Evolutionary conservation across 2,329 filamentous ascomycete species (phyloP).

Genomic region (Eurotiales sp.): DNA sequence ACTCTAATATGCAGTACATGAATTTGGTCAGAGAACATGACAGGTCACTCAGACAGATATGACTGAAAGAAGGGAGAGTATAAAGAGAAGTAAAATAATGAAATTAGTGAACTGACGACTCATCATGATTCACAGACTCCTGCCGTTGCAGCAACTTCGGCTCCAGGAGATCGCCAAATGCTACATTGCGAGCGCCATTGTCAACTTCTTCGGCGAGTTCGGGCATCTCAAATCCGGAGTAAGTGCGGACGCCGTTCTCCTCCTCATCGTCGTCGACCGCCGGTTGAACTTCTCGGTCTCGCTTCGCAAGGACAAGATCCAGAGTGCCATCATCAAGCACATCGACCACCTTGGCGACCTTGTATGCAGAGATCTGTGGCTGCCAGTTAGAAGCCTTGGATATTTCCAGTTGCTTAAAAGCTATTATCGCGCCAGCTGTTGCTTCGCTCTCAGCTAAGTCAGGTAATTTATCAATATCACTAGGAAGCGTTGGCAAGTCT

Average conservation of each 20-base stretch:
- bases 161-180: conserved; percentile 63
- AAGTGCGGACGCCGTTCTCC: conserved; percentile 66
- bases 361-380: conserved; percentile 49
- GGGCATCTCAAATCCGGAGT: conserved; percentile 73
- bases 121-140: conserved; percentile 24
- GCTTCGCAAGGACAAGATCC: conserved; percentile 62
- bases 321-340: conserved; percentile 54
- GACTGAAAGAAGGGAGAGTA: neutral
- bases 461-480: conserved; percentile 63
- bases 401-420: conserved; percentile 46
- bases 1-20: conserved; percentile 22
- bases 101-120: conserved; percentile 37
- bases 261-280: conserved; percentile 58
- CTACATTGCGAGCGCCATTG: conserved; percentile 59
- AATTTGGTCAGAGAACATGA: conserved; percentile 24
- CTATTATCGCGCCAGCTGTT: conserved; percentile 39
- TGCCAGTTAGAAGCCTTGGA: conserved; percentile 47
- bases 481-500: conserved; percentile 47
- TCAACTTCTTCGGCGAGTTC: conserved; percentile 45
- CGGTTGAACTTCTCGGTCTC: conserved; percentile 58
- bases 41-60: no score
- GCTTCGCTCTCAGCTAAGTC: conserved; percentile 31
- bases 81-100: conserved; percentile 17
- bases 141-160: conserved; percentile 60
- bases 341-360: conserved; percentile 63